Evolutionary conservation across 148 eudicot species (phyloP), one percentile per base, ranked within the genome.

Genomic region (Amaranthus hypochondriacus): DNA sequence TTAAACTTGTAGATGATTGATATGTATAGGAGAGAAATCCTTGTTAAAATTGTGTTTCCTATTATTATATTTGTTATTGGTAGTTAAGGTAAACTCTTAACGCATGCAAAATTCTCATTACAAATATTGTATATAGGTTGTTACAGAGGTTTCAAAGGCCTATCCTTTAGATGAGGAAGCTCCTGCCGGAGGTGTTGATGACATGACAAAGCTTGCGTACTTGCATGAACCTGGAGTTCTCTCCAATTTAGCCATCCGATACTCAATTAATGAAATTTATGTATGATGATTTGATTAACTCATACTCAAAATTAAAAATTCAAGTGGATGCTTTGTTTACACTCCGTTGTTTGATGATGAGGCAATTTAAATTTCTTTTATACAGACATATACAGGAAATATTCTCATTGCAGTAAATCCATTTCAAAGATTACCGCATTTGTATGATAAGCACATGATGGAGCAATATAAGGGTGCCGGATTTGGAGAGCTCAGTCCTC

Each of bases 161-260:
- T 89, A 83, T 75, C 98, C 98, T 2, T 89, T 91, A 80, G 98
- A 94, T 61, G 89, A 93, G 70, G 98, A 94, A 85, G 96, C 97
- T 78, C 92, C 98, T 77, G 96, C 89, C 61, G 98, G 93, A 75
- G 98, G 98, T 77, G 98, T 91, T 43, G 98, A 94, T 80, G 98
- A 94, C 88, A 94, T 94, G 98, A 94, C 98, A 75, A 92, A 89
- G 85, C 98, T 94, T 71, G 88, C 98, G 63, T 94, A 92, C 83
- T 85, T 94, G 83, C 98, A 94, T 81, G 98, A 94, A 84, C 98
- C 98, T 1, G 98, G 98, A 78, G 98, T 94, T 64, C 83, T 94
- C 67, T 86, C 86, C 80, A 94, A 94, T 73, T 78, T 94, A 79
- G 91, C 97, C 53, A 71, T 88, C 81, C 86, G 98, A 94, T 94